phyloP scores from a whole-genome alignment of 768 basidiomycete species.

The Leucocoprinus leucothites region DNA sequence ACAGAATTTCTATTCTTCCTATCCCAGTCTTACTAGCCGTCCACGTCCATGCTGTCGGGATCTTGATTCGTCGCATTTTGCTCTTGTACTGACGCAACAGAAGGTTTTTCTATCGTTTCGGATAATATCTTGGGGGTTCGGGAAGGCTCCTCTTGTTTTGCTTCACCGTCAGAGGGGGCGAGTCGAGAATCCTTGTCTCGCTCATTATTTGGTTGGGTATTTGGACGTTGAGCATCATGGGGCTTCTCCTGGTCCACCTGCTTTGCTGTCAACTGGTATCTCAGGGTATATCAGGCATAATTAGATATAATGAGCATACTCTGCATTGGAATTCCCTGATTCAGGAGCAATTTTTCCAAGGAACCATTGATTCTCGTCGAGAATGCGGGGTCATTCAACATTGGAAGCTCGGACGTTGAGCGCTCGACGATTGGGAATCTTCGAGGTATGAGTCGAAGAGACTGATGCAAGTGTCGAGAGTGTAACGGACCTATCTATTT shows the following conservation, averaged over 20 bases:
- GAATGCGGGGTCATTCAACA: constrained; percentile 11
- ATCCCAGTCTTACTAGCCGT: neutral
- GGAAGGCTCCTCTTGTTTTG: neutral
- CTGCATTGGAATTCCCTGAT: constrained; percentile 6
- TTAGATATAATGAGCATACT: neutral
- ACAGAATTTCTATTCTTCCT: neutral
- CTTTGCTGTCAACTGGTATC: too few species aligned
- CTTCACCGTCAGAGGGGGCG: neutral
- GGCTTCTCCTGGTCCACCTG: neutral
- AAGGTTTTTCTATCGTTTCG: neutral
- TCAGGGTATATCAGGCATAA: neutral
- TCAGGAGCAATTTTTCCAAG: constrained; percentile 11
- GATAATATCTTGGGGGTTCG: neutral
- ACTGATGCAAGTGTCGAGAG: neutral
- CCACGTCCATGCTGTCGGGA: constrained; percentile 10
- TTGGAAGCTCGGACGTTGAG: constrained; percentile 10
- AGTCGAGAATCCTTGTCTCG: neutral
- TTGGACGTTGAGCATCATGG: neutral
- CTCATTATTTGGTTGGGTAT: neutral
- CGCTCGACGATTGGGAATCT: constrained; percentile 13
- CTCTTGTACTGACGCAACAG: neutral
- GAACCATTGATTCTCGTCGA: constrained; percentile 5
- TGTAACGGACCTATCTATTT: constrained; percentile 58
- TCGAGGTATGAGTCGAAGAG: neutral
- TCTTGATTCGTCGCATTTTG: neutral